Percentiles rank a stretch among this genome's conserved stretches.
phyloP scores from a whole-genome alignment of 208 protist species.

The Trypanosoma grayi region DNA sequence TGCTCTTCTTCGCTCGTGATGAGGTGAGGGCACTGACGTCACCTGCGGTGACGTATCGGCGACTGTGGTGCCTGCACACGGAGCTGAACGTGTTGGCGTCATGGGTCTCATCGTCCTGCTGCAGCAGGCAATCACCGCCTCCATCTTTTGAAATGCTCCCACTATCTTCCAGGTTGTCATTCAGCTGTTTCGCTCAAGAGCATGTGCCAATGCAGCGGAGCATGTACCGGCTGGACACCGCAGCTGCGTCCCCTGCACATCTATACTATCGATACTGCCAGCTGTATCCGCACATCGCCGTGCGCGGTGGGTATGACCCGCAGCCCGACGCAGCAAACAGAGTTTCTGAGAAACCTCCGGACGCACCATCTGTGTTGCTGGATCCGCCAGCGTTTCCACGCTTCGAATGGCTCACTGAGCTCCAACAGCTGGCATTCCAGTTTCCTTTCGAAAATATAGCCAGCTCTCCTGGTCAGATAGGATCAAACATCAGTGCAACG shows the following conservation, averaged over 20 bases:
- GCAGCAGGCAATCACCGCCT: background rate
- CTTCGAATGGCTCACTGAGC: constrained; percentile 18
- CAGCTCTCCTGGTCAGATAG: background rate
- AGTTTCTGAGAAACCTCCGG: background rate
- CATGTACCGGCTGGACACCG: background rate
- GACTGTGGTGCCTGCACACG: constrained; percentile 47
- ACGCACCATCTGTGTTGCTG: background rate
- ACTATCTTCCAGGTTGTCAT: constrained; percentile 15
- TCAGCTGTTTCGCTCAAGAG: constrained; percentile 22
- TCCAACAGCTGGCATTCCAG: constrained; percentile 21
- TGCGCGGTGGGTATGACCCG: background rate
- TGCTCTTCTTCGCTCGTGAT: constrained; percentile 80
- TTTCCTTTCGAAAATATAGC: constrained; percentile 13
- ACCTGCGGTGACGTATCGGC: constrained; percentile 52
- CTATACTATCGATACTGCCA: constrained; percentile 19
- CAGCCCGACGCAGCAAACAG: background rate
- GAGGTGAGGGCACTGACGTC: constrained; percentile 76
- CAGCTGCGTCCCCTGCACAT: constrained; percentile 8
- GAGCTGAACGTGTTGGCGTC: constrained; percentile 5
- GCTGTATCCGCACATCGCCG: background rate
- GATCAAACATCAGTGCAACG: no score
- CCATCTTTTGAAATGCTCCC: constrained; percentile 18
- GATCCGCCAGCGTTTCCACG: background rate
- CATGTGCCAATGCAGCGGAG: constrained; percentile 18
- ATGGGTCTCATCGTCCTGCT: background rate